Percentiles rank a stretch among this genome's conserved stretches.
Conservation (phyloP, 495 filamentous ascomycete genomes). For the Podospora conica region DNA sequence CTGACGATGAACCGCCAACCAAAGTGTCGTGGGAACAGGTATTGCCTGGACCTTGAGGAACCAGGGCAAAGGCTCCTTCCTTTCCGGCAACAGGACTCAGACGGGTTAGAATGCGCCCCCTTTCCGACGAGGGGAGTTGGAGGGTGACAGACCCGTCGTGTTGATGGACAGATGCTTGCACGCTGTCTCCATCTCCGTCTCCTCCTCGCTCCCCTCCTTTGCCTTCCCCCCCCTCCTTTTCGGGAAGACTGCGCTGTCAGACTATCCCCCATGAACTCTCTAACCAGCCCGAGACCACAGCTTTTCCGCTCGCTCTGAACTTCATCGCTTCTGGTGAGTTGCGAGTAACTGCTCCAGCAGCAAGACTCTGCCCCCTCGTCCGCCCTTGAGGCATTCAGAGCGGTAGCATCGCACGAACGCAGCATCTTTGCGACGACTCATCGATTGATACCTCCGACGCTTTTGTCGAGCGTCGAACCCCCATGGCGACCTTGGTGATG, state of each 20-base stretch:
- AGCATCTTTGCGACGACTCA: neutral
- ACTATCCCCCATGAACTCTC: neutral
- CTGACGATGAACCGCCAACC: conserved; percentile 2
- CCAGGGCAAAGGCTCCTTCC: conserved; percentile 62
- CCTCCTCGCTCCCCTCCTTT: neutral
- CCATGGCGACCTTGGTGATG: neutral
- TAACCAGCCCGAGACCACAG: conserved; percentile 32
- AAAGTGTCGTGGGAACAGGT: conserved; percentile 55
- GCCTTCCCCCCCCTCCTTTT: conserved; percentile 2
- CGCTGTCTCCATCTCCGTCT: neutral
- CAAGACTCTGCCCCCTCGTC: conserved; percentile 1
- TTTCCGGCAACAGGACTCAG: conserved; percentile 67
- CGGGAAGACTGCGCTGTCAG: neutral
- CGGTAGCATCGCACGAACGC: conserved; percentile 31
- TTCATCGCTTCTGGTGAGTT: conserved; percentile 82
- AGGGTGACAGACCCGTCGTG: neutral
- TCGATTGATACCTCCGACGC: neutral
- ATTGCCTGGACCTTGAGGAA: conserved; percentile 63
- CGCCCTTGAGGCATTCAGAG: conserved; percentile 29
- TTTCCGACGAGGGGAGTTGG: neutral
- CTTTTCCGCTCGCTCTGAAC: conserved; percentile 67
- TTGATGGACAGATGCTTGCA: neutral
- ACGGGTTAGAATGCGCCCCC: conserved; percentile 50
- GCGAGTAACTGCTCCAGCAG: conserved; percentile 20
- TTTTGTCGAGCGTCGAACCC: neutral